Evolutionary conservation across 2,329 filamentous ascomycete species (phyloP), one percentile per base, ranked within the genome.

Genomic region (Claviceps cyperi): DNA sequence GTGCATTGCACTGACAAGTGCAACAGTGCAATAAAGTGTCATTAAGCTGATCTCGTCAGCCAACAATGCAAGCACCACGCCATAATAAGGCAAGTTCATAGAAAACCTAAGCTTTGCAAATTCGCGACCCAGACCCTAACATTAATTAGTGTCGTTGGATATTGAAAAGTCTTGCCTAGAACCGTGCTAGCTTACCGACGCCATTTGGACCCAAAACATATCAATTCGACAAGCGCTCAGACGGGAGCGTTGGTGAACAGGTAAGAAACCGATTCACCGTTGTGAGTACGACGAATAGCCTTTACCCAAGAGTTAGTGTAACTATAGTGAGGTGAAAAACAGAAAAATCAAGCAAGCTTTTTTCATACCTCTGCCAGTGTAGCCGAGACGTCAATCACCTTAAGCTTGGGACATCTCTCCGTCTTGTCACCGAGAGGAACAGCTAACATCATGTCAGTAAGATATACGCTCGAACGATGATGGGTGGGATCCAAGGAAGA

Each of bases 351-450:
- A 24, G 14, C 14, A n/a, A 32, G 28, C 28, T 13, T 36, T 36
- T 21, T 28, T 37, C 64, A 45, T 61, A 70, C 70, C 66, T 76
- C 82, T n/a, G 81, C 82, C 51, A 86, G 71, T 37, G 90, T 95
- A 43, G 86, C 84, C 60, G 84, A 88, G 59, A 96, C 87, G 67
- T 96, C 90, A 64, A 96, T 94, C 51, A 90, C 90, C 67, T 89
- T 83, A 55, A 96, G 78, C 67, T 86, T 84, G 51, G 81, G 76
- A 68, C 90, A 94, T 41, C 75, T 69, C 61, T 83, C 80, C 64
- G 84, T 83, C 75, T 94, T 91, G 64, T 88, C 85, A 55, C 82
- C 79, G 56, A 89, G 58, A 53, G 66, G 66, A 44, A 68, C 66
- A 54, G 66, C 66, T 68, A 46, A 22, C 0, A 19, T 39, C 6